Percentiles rank a stretch among this genome's conserved stretches.
Conservation (phyloP, 768 basidiomycete species). For the Mrakia frigida region DNA sequence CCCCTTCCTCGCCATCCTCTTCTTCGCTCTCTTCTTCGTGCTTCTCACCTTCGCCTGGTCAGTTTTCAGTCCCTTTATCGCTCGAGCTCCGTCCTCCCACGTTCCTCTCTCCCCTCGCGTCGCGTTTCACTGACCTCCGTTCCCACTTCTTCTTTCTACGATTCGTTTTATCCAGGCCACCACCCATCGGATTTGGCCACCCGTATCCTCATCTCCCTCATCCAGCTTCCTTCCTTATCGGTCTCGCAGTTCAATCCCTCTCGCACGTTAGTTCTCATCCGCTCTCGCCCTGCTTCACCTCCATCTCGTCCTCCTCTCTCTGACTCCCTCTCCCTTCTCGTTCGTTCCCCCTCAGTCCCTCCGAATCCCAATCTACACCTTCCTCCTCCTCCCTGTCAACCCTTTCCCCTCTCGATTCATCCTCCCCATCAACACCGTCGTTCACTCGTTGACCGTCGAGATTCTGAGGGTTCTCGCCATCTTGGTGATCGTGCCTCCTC, state of each 20-base stretch:
- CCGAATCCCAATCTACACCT: conserved; percentile 25
- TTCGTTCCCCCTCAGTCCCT: conserved; percentile 14
- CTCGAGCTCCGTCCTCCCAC: too few species aligned
- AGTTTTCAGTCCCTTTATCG: not conserved
- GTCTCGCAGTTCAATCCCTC: conserved; percentile 25
- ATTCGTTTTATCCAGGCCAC: conserved; percentile 28
- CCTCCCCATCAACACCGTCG: not conserved
- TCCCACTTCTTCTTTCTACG: not conserved
- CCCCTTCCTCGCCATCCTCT: conserved; percentile 24
- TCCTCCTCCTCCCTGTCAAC: conserved; percentile 12
- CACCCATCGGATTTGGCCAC: not conserved
- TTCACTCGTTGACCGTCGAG: conserved; percentile 22
- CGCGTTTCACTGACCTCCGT: not conserved
- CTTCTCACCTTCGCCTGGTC: conserved; percentile 27
- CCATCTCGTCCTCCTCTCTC: too few species aligned
- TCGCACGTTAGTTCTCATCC: conserved; percentile 19
- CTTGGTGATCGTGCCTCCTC: conserved; percentile 6
- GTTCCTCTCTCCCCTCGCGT: not conserved
- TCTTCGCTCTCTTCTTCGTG: not conserved
- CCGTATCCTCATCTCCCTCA: conserved; percentile 22
- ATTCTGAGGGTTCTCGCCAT: conserved; percentile 1
- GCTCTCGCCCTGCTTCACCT: too few species aligned
- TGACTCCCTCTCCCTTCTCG: not conserved
- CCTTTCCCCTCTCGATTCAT: conserved; percentile 14
- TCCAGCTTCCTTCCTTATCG: conserved; percentile 5